Evolutionary conservation across 2,329 filamentous ascomycete genomes (phyloP).

Genomic region (Pseudogymnoascus sp.): DNA sequence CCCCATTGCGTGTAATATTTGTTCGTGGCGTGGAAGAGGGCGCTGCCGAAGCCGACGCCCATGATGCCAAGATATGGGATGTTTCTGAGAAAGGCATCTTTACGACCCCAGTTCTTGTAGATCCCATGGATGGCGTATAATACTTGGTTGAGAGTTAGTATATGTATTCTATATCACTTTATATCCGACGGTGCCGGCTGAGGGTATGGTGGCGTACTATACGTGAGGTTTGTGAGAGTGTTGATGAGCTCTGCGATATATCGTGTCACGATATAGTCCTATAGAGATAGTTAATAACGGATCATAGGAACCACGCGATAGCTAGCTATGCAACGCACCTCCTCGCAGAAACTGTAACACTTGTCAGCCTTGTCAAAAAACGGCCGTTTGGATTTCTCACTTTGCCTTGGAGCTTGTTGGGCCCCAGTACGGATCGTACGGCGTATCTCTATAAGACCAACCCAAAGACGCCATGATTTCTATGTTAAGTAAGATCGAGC

Average conservation of each 20-base stretch:
- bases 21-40: conserved; percentile 35
- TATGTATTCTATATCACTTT: neutral
- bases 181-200: neutral
- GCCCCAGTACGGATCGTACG: conserved; percentile 23
- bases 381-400: conserved; percentile 15
- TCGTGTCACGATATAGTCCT: conserved; percentile 45
- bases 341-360: conserved; percentile 25
- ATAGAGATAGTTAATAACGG: neutral
- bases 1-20: conserved; percentile 40
- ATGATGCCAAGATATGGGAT: conserved; percentile 35
- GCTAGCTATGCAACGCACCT: conserved; percentile 19
- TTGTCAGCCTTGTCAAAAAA: conserved; percentile 6
- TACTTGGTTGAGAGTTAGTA: conserved; percentile 9
- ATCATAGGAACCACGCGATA: conserved; percentile 12
- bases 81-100: conserved; percentile 25
- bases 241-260: conserved; percentile 48
- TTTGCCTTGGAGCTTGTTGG: conserved; percentile 20
- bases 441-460: conserved; percentile 19
- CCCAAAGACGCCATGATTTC: conserved; percentile 5
- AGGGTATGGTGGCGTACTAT: conserved; percentile 29
- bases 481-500: neutral
- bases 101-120: conserved; percentile 20
- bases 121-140: conserved; percentile 26
- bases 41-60: conserved; percentile 33
- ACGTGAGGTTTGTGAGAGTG: conserved; percentile 41